Evolutionary conservation across 2,329 filamentous ascomycete genomes (phyloP).

Genomic region (Chaetomium sp.): DNA sequence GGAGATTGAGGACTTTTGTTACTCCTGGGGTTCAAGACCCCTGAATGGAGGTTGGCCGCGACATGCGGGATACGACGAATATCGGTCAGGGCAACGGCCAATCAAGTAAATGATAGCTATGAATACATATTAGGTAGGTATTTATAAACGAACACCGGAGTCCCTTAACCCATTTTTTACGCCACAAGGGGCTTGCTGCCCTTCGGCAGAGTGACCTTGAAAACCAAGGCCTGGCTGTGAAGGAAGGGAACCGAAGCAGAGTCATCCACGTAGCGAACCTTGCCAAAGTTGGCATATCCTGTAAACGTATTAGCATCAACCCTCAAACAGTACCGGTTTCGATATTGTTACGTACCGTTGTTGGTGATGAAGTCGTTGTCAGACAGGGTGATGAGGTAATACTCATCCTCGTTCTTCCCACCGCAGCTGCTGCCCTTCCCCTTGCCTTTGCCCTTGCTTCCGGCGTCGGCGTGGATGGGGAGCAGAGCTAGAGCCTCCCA

Average conservation of each 20-base stretch:
- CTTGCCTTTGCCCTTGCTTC: slow-evolving; percentile 29
- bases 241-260: slow-evolving; percentile 39
- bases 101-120: too few species aligned
- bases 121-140: too few species aligned
- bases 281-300: slow-evolving; percentile 51
- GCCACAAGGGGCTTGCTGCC: slow-evolving; percentile 33
- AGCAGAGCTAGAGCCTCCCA: slow-evolving; percentile 71
- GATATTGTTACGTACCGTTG: slow-evolving; percentile 50
- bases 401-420: slow-evolving; percentile 51
- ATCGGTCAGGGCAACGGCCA: too few species aligned
- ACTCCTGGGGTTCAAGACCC: too few species aligned
- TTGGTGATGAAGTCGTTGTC: slow-evolving; percentile 79
- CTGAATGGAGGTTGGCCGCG: too few species aligned
- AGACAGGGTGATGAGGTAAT: slow-evolving; percentile 66
- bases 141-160: too few species aligned
- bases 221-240: slow-evolving; percentile 65
- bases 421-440: neutral
- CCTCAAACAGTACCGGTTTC: neutral
- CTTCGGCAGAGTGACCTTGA: slow-evolving; percentile 52
- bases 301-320: neutral
- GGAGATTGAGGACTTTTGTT: too few species aligned
- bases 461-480: slow-evolving; percentile 53
- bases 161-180: neutral
- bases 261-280: slow-evolving; percentile 58
- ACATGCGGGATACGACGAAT: too few species aligned